Evolutionary conservation across 306 rosid species (phyloP).

Genomic region (Styphnolobium japonicum): DNA sequence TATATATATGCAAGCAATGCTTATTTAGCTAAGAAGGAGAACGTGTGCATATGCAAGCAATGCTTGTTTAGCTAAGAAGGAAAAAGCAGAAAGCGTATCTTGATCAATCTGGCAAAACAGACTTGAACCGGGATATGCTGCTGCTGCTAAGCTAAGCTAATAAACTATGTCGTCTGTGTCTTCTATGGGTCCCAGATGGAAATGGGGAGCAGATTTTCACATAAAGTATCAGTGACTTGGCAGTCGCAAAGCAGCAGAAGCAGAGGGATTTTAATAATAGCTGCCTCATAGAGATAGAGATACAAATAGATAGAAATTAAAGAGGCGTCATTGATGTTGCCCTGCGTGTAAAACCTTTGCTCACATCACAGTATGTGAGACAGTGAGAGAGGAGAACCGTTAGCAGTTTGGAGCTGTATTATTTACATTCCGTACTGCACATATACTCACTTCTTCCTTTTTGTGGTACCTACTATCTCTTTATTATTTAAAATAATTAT

Average conservation of each 20-base stretch:
- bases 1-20: too few relatives aligned
- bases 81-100: background rate
- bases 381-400: background rate
- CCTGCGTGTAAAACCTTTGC: slow-evolving; percentile 15
- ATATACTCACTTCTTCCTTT: background rate
- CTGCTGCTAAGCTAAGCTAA: background rate
- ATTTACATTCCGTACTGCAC: background rate
- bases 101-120: background rate
- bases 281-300: background rate
- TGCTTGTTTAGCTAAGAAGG: background rate
- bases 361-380: background rate
- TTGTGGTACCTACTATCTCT: background rate
- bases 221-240: slow-evolving; percentile 28
- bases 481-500: background rate
- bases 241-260: slow-evolving; percentile 19
- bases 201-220: slow-evolving; percentile 15
- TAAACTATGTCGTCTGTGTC: background rate
- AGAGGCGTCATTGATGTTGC: background rate
- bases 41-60: too few relatives aligned
- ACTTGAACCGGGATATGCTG: slow-evolving; percentile 21
- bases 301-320: background rate
- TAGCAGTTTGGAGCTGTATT: too few relatives aligned
- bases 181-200: slow-evolving; percentile 10
- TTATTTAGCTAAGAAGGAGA: background rate
- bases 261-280: slow-evolving; percentile 34